These are phyloP conservation scores for Colletotrichum melonis DNA, from an alignment of 2,329 filamentous ascomycete genomes.

Conservation along the genomic window DNA sequence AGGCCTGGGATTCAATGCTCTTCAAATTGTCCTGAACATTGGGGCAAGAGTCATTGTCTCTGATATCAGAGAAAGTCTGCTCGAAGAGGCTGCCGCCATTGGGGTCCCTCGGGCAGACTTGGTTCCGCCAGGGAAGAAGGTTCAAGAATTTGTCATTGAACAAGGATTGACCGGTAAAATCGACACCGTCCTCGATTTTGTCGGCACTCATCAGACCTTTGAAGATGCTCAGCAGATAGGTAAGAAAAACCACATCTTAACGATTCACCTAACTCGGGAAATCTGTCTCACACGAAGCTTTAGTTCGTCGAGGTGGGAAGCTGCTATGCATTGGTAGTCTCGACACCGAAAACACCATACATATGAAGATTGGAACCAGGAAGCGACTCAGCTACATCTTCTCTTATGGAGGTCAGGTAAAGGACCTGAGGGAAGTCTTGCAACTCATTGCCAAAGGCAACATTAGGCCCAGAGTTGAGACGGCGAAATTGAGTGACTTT, in stretches of 20 bases:
- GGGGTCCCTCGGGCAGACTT: conserved; percentile 46
- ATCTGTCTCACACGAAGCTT: not conserved
- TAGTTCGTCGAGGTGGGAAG: conserved; percentile 49
- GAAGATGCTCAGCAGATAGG: conserved; percentile 48
- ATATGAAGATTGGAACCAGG: conserved; percentile 56
- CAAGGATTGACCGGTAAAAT: conserved; percentile 39
- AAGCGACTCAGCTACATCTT: conserved; percentile 55
- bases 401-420: conserved; percentile 54
- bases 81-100: conserved; percentile 38
- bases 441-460: conserved; percentile 47
- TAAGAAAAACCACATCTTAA: conserved; percentile 26
- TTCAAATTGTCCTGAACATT: conserved; percentile 50
- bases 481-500: conserved; percentile 46
- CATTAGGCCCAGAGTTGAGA: conserved; percentile 48
- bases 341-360: conserved; percentile 50
- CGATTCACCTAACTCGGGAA: not conserved
- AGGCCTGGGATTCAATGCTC: conserved; percentile 53
- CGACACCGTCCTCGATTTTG: conserved; percentile 47
- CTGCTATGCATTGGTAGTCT: conserved; percentile 53
- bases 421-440: conserved; percentile 50
- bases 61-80: conserved; percentile 35
- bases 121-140: conserved; percentile 42
- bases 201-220: conserved; percentile 50
- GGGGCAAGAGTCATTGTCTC: conserved; percentile 64
- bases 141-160: conserved; percentile 44